Evolutionary conservation across 2,329 filamentous ascomycete genomes (phyloP), one percentile per base, ranked within the genome.

Genomic region (Diplodia seriata): DNA sequence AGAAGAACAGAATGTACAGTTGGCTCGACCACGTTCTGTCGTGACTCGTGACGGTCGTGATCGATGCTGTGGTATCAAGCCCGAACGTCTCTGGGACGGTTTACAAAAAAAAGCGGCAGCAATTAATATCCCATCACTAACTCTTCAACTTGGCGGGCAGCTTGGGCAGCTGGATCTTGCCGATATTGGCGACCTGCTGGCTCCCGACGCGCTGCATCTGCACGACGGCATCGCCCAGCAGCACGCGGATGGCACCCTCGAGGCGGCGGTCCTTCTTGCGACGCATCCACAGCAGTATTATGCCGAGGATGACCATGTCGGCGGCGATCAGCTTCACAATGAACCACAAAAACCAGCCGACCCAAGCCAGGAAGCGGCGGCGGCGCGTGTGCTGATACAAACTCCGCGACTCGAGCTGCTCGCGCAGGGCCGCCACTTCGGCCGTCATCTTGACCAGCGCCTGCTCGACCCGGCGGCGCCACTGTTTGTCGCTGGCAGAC

Each of bases 361-460:
- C 59, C 92, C 92, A 96, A 1, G 89, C 85, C 59, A 87, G 85
- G 29, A 91, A 78, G 66, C 86, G 89, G 70, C 86, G 87, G 70
- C 87, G 86, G 72, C 86, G 89, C 72, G 86, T 87, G 20, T 87
- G 85, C 70, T 65, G 86, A 81, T 91, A 91, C 71, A 94, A 87
- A 14, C 91, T 85, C 0, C 92, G 89, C 0, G 88, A 86, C 66
- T 93, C 90, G 72, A 98, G 90, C 76, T 98, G 94, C 79, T 99
- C 95, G 43, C 95, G 87, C 70, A 98, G 81, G 0, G 95, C 95
- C 1, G 95, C 94, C 38, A 99, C 88, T 80, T 99, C 95, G 18
- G 93, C 91, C 5, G 94, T 97, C 81, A 98, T 89, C 73, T 93
- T 92, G 67, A 94, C 92, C 68, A 98, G 85, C 26, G 93, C 92